These are phyloP conservation scores for Vitis labrusca DNA, from an alignment of 164 flowering plant genomes.

Conservation along the genomic window DNA sequence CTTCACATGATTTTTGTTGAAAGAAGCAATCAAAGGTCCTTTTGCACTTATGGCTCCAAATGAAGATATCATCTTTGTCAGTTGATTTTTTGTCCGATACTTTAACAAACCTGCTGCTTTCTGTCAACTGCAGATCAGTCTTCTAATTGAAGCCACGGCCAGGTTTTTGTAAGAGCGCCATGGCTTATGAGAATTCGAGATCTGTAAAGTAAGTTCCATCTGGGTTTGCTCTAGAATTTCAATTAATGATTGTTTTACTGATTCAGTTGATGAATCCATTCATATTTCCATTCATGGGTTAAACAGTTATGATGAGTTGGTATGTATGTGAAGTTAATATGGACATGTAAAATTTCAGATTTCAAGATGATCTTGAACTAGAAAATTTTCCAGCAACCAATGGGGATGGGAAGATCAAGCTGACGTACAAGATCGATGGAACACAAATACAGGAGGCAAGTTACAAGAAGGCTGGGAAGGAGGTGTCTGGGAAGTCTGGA, in stretches of 20 bases:
- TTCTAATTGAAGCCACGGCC: not conserved
- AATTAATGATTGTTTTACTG: too few relatives aligned
- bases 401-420: conserved; percentile 36
- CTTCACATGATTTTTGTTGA: conserved; percentile 33
- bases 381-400: conserved; percentile 26
- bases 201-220: conserved; percentile 36
- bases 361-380: conserved; percentile 54
- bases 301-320: not conserved
- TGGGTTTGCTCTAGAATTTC: too few relatives aligned
- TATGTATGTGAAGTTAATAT: not conserved
- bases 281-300: not conserved
- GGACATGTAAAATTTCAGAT: conserved; percentile 33
- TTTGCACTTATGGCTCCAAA: conserved; percentile 18
- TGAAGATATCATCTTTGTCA: conserved; percentile 16
- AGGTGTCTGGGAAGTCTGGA: conserved; percentile 16
- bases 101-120: not conserved
- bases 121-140: conserved; percentile 15
- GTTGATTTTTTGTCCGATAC: conserved; percentile 4
- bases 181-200: conserved; percentile 48
- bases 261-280: not conserved
- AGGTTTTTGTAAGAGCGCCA: conserved; percentile 1
- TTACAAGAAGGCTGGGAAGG: conserved; percentile 6
- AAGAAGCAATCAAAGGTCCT: conserved; percentile 11
- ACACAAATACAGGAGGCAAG: conserved; percentile 28
- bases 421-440: conserved; percentile 55